Percentiles rank a stretch among this genome's conserved stretches.
Conservation (phyloP, 148 eudicot species). For the Rhododendron griersonianum region DNA sequence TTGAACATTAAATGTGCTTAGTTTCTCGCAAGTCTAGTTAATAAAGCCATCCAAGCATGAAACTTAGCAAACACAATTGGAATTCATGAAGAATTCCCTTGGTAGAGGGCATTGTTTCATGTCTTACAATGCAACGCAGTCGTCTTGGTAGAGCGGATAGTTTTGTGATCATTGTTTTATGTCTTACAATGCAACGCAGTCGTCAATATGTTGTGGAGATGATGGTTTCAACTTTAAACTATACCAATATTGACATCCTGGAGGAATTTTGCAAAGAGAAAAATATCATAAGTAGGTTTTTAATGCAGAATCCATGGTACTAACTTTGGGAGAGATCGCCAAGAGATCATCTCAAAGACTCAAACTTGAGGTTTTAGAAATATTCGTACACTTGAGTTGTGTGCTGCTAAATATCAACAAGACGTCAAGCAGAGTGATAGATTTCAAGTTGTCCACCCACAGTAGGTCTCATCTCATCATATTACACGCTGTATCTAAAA, state of each 20-base stretch:
- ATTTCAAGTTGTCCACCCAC: background rate
- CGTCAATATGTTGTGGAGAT: background rate
- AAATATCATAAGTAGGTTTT: background rate
- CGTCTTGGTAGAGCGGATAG: background rate
- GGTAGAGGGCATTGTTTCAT: no score
- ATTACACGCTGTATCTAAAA: background rate
- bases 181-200: background rate
- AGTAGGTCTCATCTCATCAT: background rate
- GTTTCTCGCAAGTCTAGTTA: background rate
- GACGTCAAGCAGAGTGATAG: background rate
- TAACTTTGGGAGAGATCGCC: background rate
- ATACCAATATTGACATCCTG: background rate
- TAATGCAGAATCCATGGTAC: background rate
- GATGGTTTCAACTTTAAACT: background rate
- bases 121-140: no score
- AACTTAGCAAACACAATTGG: background rate
- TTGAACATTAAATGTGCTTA: background rate
- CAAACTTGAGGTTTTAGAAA: background rate
- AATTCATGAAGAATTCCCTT: background rate
- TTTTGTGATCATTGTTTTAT: background rate
- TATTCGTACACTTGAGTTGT: background rate
- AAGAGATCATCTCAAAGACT: background rate
- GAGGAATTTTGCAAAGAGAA: background rate
- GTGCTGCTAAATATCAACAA: background rate
- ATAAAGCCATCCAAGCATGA: background rate